A percentile compares a stretch with the other conserved stretches of the same genome.
Conservation (phyloP, 257 asterid species). For the Nicotiana tomentosiformis region DNA sequence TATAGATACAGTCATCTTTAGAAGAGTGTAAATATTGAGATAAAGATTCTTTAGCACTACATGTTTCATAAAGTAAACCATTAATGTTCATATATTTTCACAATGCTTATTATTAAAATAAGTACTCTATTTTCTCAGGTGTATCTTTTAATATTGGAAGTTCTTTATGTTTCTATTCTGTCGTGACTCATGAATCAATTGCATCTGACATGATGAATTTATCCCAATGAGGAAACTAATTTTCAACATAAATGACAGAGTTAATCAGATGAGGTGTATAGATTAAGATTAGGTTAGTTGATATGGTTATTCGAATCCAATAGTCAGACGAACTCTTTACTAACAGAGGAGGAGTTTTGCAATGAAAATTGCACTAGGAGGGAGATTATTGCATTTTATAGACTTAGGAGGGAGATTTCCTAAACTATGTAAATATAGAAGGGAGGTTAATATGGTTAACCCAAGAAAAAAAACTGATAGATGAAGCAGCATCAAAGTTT, state of each 20-base stretch:
- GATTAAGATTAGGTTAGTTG: neutral
- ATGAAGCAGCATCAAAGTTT: neutral
- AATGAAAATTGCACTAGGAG: neutral
- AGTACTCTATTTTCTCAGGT: no score
- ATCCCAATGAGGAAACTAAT: neutral
- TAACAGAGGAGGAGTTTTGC: neutral
- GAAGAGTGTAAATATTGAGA: neutral
- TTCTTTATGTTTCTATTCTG: neutral
- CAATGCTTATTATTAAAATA: no score
- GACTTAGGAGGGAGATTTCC: neutral
- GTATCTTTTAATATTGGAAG: neutral
- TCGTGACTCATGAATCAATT: neutral
- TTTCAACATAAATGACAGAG: neutral
- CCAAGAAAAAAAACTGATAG: neutral
- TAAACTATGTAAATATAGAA: neutral
- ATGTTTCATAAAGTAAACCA: neutral
- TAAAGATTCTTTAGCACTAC: neutral
- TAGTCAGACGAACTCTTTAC: neutral
- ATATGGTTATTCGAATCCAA: neutral
- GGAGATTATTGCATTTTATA: neutral
- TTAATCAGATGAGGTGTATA: neutral
- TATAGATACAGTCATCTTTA: neutral
- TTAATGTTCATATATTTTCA: neutral
- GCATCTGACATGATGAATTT: neutral
- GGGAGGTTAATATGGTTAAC: neutral